A percentile compares a stretch with the other conserved stretches of the same genome.
Conservation (phyloP, 495 filamentous ascomycete genomes). For the Pyrenula massariospora region DNA sequence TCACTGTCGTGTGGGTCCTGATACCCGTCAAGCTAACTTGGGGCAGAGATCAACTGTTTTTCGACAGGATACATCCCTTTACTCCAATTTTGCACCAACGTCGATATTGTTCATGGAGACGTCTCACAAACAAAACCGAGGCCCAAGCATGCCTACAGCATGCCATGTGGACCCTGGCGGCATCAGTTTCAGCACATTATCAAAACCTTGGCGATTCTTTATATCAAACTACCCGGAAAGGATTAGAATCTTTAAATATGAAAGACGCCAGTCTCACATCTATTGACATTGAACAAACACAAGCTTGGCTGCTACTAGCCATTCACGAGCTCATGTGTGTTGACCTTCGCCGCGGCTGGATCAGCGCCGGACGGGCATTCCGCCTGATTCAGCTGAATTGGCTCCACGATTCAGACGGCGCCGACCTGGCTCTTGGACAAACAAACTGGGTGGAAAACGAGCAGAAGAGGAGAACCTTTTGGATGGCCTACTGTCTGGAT, state of each 20-base stretch:
- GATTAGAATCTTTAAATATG: conserved; percentile 6
- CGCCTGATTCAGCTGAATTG: conserved; percentile 35
- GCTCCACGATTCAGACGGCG: conserved; percentile 34
- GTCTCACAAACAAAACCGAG: conserved; percentile 1
- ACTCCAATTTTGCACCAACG: conserved; percentile 17
- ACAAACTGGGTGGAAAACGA: conserved; percentile 16
- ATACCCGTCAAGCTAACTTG: background rate
- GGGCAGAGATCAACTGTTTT: conserved; percentile 21
- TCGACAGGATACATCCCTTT: conserved; percentile 19
- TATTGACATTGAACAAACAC: conserved; percentile 19
- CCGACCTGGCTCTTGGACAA: conserved; percentile 5
- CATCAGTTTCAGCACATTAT: conserved; percentile 14
- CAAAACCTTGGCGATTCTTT: conserved; percentile 8
- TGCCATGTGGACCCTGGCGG: conserved; percentile 22
- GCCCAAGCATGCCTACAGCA: conserved; percentile 15
- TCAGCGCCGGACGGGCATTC: conserved; percentile 40
- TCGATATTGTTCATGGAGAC: conserved; percentile 13
- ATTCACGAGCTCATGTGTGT: conserved; percentile 34
- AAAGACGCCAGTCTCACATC: conserved; percentile 1
- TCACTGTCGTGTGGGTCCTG: no score
- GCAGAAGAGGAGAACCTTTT: conserved; percentile 33
- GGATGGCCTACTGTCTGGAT: conserved; percentile 37
- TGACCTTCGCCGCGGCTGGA: conserved; percentile 31
- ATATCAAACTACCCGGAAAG: conserved; percentile 13
- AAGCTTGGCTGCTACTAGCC: conserved; percentile 38